phyloP scores from a whole-genome alignment of 352 stramenopile genomes.

The Pythium sukuiense region DNA sequence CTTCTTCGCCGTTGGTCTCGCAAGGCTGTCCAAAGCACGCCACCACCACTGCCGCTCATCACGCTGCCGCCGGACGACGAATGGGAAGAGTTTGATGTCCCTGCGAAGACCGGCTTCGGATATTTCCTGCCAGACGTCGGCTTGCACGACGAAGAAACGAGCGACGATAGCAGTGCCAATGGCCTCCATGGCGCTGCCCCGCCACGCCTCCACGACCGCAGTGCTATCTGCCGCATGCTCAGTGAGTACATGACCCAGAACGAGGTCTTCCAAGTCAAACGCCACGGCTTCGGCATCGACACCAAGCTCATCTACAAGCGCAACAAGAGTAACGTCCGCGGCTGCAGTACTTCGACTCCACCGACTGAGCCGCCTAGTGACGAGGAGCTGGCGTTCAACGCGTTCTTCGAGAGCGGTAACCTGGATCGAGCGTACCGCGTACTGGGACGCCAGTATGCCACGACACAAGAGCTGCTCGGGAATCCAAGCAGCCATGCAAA shows the following conservation, averaged over 20 bases:
- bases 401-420: conserved; percentile 80
- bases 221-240: conserved; percentile 40
- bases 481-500: conserved; percentile 1
- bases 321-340: conserved; percentile 32
- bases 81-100: conserved; percentile 64
- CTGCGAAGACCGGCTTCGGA: conserved; percentile 56
- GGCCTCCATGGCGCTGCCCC: not conserved
- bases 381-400: conserved; percentile 56
- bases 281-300: conserved; percentile 62
- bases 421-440: conserved; percentile 70
- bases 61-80: conserved; percentile 64
- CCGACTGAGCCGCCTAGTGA: not conserved
- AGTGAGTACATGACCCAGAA: conserved; percentile 77
- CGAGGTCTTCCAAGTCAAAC: conserved; percentile 54
- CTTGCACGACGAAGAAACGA: conserved; percentile 36
- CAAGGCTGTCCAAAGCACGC: conserved; percentile 38
- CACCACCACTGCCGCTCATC: conserved; percentile 63
- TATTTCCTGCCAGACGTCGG: conserved; percentile 54
- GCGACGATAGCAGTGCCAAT: conserved; percentile 16
- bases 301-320: conserved; percentile 67
- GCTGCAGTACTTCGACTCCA: not conserved
- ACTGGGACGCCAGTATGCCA: conserved; percentile 49
- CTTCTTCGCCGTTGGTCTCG: conserved; percentile 50
- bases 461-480: conserved; percentile 37
- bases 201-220: conserved; percentile 21